Base-by-base conservation (phyloP, 495 filamentous ascomycete genomes). In the Neurospora sp. region DNA sequence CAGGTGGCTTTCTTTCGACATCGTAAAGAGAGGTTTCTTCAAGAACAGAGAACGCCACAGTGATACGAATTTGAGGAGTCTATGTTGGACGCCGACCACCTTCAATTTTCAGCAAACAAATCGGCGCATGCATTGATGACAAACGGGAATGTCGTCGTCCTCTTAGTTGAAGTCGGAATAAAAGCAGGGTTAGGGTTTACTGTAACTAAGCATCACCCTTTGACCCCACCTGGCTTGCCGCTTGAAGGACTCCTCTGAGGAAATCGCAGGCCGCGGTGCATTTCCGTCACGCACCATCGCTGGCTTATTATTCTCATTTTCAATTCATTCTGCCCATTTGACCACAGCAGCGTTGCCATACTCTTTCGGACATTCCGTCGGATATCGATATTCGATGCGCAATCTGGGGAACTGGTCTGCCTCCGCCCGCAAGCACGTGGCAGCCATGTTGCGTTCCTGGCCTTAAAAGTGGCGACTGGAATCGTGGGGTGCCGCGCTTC, bases 1-100 rank as follows among this genome's bases (percentile, higher is more conserved):
- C 15, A 86, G 76, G 70, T 89, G 87, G 71, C 77, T 78, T 69
- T 78, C 73, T 77, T 79, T 81, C 43, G 43, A 71, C 77, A 78
- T 77, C 7, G 71, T 72, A 13, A 6, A 21, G 9, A 54, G 10
- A 28, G 45, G 45, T 11, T 6, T 28, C 6, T 66, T 66, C 28
- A 7, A 34, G 5, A 6, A 62, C 13, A 28, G 28, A 2, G 13
- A 62, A 34, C 28, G 5, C 7, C 54, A 28, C 34, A 34, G 13
- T 19, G 15, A 7, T 34, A 17, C 5, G 15, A 6, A 31, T 28
- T 17, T 62, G 15, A 62, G 28, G 11, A 34, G 13, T 34, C 28
- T 19, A 15, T 34, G 15, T 62, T 31, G 15, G 54, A 62, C 28
- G 10, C 11, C 11, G 28, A 34, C 28, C 54, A 62, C 28, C 9